Evolutionary conservation across 2,329 filamentous ascomycete species (phyloP).

Genomic region (Zymoseptoria passerinii): DNA sequence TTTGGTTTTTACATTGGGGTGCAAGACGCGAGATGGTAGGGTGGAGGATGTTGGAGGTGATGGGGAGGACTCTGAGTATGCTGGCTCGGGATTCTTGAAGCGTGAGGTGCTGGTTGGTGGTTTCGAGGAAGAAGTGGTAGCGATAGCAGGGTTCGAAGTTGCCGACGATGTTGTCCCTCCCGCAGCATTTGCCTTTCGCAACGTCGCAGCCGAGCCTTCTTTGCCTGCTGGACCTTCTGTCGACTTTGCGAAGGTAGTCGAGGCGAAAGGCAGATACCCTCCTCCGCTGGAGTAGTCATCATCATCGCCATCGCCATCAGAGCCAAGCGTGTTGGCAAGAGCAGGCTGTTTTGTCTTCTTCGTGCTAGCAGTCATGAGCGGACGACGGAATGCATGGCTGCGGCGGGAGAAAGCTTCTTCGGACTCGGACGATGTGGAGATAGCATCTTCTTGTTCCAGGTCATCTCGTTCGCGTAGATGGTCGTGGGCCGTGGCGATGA

Average conservation of each 20-base stretch:
- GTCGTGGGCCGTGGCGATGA: conserved; percentile 4
- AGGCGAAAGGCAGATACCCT: conserved; percentile 36
- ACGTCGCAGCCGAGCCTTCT: neutral
- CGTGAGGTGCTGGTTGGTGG: neutral
- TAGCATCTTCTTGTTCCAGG: conserved; percentile 21
- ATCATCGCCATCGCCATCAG: conserved; percentile 36
- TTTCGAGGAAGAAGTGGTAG: neutral
- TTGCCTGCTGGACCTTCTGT: conserved; percentile 10
- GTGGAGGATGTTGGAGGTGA: conserved; percentile 36
- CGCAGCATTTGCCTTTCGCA: neutral
- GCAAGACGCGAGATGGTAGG: conserved; percentile 53
- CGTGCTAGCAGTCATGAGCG: neutral
- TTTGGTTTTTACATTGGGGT: neutral
- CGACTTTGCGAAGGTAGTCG: conserved; percentile 12
- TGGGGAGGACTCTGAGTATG: conserved; percentile 11
- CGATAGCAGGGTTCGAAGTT: conserved; percentile 10
- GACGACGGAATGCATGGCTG: conserved; percentile 37
- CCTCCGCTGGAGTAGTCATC: conserved; percentile 46
- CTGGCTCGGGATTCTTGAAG: neutral
- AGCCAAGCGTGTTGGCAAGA: conserved; percentile 10
- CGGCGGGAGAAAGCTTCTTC: conserved; percentile 30
- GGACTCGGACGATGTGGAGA: conserved; percentile 24
- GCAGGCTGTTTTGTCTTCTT: conserved; percentile 8
- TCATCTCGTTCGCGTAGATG: conserved; percentile 21
- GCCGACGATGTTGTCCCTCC: conserved; percentile 3